phyloP scores from a whole-genome alignment of 108 stramenopile genomes.

The Nitzschia sp. region DNA sequence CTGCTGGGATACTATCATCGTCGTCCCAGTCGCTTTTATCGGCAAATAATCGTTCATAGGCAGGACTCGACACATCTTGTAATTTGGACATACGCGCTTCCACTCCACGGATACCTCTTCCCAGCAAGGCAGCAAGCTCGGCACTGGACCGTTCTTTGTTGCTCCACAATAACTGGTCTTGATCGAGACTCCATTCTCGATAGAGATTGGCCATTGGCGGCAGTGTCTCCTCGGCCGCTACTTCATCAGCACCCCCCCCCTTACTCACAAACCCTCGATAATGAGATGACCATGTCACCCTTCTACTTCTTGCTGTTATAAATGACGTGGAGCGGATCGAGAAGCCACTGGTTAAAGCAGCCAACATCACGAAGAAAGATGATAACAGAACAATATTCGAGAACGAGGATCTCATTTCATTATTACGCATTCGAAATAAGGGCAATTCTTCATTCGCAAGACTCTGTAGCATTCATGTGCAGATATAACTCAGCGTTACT shows the following conservation, averaged over 20 bases:
- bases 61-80: constrained; percentile 59
- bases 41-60: constrained; percentile 75
- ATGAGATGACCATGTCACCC: too few relatives aligned
- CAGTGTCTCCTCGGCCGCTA: background rate
- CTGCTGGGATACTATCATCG: constrained; percentile 1
- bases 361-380: background rate
- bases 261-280: too few relatives aligned
- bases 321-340: background rate
- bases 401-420: too few relatives aligned
- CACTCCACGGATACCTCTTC: constrained; percentile 79
- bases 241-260: too few relatives aligned
- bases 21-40: background rate
- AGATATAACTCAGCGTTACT: too few relatives aligned
- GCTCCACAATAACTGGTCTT: constrained; percentile 67
- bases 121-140: constrained; percentile 69
- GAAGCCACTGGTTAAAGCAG: background rate
- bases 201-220: constrained; percentile 70
- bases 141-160: constrained; percentile 43
- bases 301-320: too few relatives aligned
- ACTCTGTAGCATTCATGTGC: too few relatives aligned
- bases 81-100: constrained; percentile 69
- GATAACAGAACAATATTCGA: too few relatives aligned
- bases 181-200: constrained; percentile 78
- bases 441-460: too few relatives aligned
- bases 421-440: too few relatives aligned